A percentile compares a stretch with the other conserved stretches of the same genome.
phyloP scores from a whole-genome alignment of 225 moss, liverwort and hornwort species.

The Polytrichum formosum region DNA sequence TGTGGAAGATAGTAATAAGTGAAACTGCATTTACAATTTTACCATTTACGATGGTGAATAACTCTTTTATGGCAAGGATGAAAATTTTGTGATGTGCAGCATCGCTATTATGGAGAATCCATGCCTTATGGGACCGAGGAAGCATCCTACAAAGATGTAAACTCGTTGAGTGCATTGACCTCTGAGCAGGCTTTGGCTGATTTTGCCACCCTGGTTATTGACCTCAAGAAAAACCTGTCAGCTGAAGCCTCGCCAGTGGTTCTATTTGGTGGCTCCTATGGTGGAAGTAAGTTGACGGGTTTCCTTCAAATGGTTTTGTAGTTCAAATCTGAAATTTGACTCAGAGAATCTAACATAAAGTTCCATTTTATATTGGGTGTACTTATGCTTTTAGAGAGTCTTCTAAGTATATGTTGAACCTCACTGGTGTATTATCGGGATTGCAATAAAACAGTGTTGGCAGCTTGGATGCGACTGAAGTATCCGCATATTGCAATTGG shows the following conservation, averaged over 20 bases:
- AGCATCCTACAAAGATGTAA: slow-evolving; percentile 78
- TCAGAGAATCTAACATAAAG: no score
- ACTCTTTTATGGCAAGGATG: no score
- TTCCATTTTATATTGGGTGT: background rate
- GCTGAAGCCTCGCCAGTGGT: slow-evolving; percentile 91
- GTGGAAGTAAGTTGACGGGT: slow-evolving; percentile 57
- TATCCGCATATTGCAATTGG: slow-evolving; percentile 96
- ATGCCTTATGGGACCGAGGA: slow-evolving; percentile 80
- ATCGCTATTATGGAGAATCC: slow-evolving; percentile 93
- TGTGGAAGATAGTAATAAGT: no score
- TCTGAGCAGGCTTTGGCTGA: slow-evolving; percentile 96
- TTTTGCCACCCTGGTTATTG: slow-evolving; percentile 76
- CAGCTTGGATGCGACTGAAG: slow-evolving; percentile 95
- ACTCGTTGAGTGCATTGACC: slow-evolving; percentile 69
- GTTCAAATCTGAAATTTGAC: no score
- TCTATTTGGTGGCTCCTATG: slow-evolving; percentile 94
- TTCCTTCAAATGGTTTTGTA: background rate
- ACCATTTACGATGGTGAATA: no score
- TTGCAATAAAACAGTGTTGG: slow-evolving; percentile 59
- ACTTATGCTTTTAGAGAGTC: background rate
- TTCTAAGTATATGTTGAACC: background rate
- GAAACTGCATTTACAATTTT: no score
- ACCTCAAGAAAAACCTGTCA: slow-evolving; percentile 79
- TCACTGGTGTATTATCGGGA: background rate
- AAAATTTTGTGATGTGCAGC: slow-evolving; percentile 33